These are phyloP conservation scores for Trametes cubensis DNA, from an alignment of 768 basidiomycete genomes.

Conservation along the genomic window DNA sequence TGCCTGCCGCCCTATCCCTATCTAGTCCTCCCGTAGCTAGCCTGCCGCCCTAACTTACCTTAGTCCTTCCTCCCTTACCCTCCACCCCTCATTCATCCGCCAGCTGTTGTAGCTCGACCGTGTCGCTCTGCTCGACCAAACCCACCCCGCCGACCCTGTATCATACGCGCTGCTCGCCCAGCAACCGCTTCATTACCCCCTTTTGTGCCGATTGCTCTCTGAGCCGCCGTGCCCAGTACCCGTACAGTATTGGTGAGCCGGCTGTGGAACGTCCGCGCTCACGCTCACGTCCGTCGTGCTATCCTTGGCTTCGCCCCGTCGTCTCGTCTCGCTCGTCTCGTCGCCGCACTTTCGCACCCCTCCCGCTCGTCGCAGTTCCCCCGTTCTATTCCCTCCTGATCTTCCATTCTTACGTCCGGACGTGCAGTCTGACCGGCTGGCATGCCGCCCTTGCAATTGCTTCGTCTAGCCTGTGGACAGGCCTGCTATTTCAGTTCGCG, in stretches of 20 bases:
- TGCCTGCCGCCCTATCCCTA: background rate
- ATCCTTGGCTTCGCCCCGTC: background rate
- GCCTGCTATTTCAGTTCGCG: background rate
- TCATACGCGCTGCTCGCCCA: conserved; percentile 10
- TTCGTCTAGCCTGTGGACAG: conserved; percentile 13
- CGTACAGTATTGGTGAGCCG: no score
- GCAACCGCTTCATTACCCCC: background rate
- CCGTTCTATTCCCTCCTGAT: background rate
- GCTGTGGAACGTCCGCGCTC: background rate
- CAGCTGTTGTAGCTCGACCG: conserved; percentile 6
- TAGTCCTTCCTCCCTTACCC: background rate
- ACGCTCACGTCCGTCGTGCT: background rate
- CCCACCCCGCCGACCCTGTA: conserved; percentile 2
- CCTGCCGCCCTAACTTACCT: background rate
- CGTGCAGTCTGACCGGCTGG: no score
- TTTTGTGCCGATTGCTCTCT: background rate
- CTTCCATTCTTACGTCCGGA: background rate
- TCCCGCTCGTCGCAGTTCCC: background rate
- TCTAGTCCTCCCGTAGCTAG: background rate
- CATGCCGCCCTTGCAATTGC: no score
- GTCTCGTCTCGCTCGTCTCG: background rate
- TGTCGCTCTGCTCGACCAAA: conserved; percentile 4
- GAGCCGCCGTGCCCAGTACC: background rate
- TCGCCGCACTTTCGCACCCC: no score
- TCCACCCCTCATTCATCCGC: background rate